Evolutionary conservation across 768 basidiomycete species (phyloP).

Genomic region (Amanita exitialis): DNA sequence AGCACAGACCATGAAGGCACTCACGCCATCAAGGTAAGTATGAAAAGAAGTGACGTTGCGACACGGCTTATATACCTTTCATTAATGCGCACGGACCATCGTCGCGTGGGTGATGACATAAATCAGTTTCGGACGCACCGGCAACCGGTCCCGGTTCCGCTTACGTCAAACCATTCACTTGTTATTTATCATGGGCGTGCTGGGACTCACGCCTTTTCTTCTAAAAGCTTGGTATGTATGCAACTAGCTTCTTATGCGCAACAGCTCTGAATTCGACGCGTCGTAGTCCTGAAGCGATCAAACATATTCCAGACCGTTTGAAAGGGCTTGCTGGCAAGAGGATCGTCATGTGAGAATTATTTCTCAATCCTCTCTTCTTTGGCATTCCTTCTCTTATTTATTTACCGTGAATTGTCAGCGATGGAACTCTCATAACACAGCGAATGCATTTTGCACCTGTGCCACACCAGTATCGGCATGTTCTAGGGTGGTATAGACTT

Average conservation of each 20-base stretch:
- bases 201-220: slow-evolving; percentile 61
- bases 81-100: slow-evolving; percentile 5
- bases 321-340: slow-evolving; percentile 52
- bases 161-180: background rate
- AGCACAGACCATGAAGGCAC: slow-evolving; percentile 12
- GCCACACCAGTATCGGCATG: slow-evolving; percentile 57
- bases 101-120: background rate
- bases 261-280: background rate
- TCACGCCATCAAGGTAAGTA: slow-evolving; percentile 42
- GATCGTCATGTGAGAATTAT: slow-evolving; percentile 57
- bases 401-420: slow-evolving; percentile 30
- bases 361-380: slow-evolving; percentile 5
- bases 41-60: slow-evolving; percentile 13
- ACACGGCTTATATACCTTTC: slow-evolving; percentile 2
- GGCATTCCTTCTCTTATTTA: slow-evolving; percentile 4
- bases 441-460: slow-evolving; percentile 65
- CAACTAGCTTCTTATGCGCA: background rate
- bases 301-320: slow-evolving; percentile 54
- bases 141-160: background rate
- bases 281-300: slow-evolving; percentile 54
- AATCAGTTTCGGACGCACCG: background rate
- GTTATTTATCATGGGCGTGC: slow-evolving; percentile 49
- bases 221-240: slow-evolving; percentile 49
- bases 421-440: slow-evolving; percentile 81
- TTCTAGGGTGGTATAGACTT: slow-evolving; percentile 72